Evolutionary conservation across 2,329 filamentous ascomycete species (phyloP), one percentile per base, ranked within the genome.

Genomic region (Madurella mycetomatis): DNA sequence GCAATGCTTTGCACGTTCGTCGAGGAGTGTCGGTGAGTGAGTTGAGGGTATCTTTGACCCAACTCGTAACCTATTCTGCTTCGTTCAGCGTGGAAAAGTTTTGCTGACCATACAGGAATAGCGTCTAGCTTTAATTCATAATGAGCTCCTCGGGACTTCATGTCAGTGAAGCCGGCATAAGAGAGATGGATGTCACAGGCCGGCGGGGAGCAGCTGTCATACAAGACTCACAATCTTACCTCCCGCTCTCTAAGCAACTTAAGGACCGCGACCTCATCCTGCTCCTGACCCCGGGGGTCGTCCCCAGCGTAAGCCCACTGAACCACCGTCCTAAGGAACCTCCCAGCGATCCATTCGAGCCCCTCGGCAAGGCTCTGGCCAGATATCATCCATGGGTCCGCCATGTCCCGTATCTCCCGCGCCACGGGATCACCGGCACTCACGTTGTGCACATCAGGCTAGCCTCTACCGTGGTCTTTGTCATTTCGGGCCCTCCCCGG

Each of bases 381-480:
- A 73, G 70, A 47, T 75, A 79, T 60, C 84, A 87, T 64, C 71
- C 77, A 2, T 77, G 76, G 67, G 76, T 91, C 57, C 81, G 85
- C 17, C 88, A 91, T 66, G 81, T 90, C 42, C 86, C 88, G 5
- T 92, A 89, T 64, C 81, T 83, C 5, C 79, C 82, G 45, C 76
- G 77, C 49, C 70, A 76, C 54, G 85, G 86, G 41, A 82, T 89
- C 66, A 87, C 83, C 2, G 75, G 77, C 18, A 77, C 81, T 43
- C 84, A 91, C 68, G 71, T 78, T 47, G 77, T 77, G 49, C 87
- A 87, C 62, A 77, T 89, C 50, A 77, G 76, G 53, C 73, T 80
- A 52, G 83, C 84, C 4, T 78, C 77, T 45, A 76, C 76, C 1
- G 73, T 88, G 37, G 68, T 89, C 13, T 81, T 87, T 54, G 79